Conservation (phyloP, 1,139 yeast species). For the Arxiozyma heterogenica region DNA sequence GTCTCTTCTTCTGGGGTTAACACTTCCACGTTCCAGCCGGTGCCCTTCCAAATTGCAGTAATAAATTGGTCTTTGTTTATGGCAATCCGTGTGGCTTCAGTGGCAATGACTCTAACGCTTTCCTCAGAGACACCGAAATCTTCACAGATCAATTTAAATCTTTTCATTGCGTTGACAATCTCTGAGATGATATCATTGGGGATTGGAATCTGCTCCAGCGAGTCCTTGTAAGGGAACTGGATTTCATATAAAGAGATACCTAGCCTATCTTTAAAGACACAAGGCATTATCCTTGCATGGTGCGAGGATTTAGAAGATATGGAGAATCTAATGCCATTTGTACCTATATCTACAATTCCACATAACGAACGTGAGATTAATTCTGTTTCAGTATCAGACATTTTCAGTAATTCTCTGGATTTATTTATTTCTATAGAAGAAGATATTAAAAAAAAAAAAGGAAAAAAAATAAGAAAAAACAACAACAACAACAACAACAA, state of each 20-base stretch:
- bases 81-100: constrained; percentile 60
- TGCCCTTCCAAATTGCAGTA: constrained; percentile 41
- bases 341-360: constrained; percentile 61
- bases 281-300: constrained; percentile 62
- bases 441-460: too few species aligned
- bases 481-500: too few species aligned
- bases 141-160: constrained; percentile 55
- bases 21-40: constrained; percentile 54
- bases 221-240: constrained; percentile 35
- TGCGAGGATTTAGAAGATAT: constrained; percentile 55
- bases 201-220: constrained; percentile 40
- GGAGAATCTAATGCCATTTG: constrained; percentile 58
- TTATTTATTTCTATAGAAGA: too few species aligned
- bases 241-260: constrained; percentile 58
- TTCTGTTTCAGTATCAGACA: constrained; percentile 34
- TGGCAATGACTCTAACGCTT: constrained; percentile 54
- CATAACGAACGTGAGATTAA: constrained; percentile 44
- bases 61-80: constrained; percentile 49
- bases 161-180: constrained; percentile 47
- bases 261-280: constrained; percentile 58
- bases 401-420: background rate
- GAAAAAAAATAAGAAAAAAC: too few species aligned
- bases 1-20: constrained; percentile 54
- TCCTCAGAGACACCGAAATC: constrained; percentile 56
- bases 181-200: constrained; percentile 47